Conservation (phyloP, 306 rosid genomes). For the Cyamopsis tetragonoloba region DNA sequence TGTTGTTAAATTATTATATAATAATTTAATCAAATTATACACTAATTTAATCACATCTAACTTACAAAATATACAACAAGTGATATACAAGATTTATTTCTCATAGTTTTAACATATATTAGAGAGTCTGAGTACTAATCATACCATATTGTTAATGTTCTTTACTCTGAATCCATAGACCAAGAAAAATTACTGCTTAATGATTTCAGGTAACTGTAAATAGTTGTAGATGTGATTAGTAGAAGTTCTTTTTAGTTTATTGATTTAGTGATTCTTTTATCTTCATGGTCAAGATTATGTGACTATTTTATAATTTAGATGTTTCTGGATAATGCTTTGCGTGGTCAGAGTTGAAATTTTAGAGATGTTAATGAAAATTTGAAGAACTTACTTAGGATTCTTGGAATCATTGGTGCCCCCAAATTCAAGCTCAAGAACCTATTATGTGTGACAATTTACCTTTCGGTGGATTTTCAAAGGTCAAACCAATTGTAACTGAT, state of each 20-base stretch:
- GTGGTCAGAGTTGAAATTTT: background rate
- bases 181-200: conserved; percentile 13
- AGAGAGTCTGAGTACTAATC: too few species aligned
- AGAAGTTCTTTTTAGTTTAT: background rate
- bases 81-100: too few species aligned
- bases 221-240: background rate
- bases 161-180: too few species aligned
- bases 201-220: conserved; percentile 8
- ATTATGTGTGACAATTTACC: too few species aligned
- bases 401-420: background rate
- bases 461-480: conserved; percentile 39
- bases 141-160: too few species aligned
- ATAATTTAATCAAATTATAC: too few species aligned
- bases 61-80: too few species aligned
- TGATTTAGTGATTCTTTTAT: background rate
- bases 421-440: conserved; percentile 4
- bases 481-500: conserved; percentile 21
- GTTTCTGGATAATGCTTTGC: background rate
- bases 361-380: background rate
- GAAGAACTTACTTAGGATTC: background rate
- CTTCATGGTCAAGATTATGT: background rate
- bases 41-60: too few species aligned
- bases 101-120: too few species aligned
- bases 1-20: too few species aligned
- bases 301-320: background rate